A percentile compares a stretch with the other conserved stretches of the same genome.
These are phyloP conservation scores for Tympanopsis confertula DNA, from an alignment of 2,329 filamentous ascomycete species.

Conservation along the genomic window DNA sequence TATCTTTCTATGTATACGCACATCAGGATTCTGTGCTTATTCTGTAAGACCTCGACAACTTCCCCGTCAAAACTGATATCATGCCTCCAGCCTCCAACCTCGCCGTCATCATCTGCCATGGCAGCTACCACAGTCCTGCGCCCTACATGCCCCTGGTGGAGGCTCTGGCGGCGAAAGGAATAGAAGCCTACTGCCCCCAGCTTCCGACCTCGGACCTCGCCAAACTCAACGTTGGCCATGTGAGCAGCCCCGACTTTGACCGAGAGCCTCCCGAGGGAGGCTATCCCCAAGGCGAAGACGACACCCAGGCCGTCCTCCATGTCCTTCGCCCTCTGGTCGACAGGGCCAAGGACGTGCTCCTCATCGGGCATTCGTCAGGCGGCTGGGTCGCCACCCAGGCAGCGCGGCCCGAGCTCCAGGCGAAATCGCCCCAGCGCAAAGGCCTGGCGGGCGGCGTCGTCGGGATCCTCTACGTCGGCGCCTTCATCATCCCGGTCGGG, in stretches of 20 bases:
- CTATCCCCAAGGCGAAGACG: constrained; percentile 13
- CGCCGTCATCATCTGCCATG: constrained; percentile 12
- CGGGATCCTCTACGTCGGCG: constrained; percentile 15
- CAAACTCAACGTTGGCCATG: constrained; percentile 10
- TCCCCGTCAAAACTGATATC: too few species aligned
- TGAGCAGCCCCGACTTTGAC: constrained; percentile 10
- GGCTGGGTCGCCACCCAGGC: constrained; percentile 19
- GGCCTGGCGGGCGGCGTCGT: constrained; percentile 12
- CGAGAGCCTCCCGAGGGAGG: constrained; percentile 12
- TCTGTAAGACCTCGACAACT: too few species aligned
- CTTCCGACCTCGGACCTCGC: constrained; percentile 15
- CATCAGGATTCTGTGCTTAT: too few species aligned
- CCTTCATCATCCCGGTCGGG: constrained; percentile 15
- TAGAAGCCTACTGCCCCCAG: constrained; percentile 19
- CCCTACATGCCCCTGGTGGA: constrained; percentile 14
- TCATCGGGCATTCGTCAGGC: constrained; percentile 18
- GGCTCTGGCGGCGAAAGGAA: constrained; percentile 9
- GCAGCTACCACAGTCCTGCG: constrained; percentile 15
- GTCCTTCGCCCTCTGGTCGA: constrained; percentile 6
- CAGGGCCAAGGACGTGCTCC: constrained; percentile 13
- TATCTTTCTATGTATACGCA: too few species aligned
- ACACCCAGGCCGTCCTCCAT: constrained; percentile 4
- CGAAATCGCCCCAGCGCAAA: constrained; percentile 5
- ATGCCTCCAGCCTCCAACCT: too few species aligned
- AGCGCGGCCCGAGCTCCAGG: constrained; percentile 13